phyloP scores from a whole-genome alignment of 495 filamentous ascomycete species.

The Penicillium mononematosum region DNA sequence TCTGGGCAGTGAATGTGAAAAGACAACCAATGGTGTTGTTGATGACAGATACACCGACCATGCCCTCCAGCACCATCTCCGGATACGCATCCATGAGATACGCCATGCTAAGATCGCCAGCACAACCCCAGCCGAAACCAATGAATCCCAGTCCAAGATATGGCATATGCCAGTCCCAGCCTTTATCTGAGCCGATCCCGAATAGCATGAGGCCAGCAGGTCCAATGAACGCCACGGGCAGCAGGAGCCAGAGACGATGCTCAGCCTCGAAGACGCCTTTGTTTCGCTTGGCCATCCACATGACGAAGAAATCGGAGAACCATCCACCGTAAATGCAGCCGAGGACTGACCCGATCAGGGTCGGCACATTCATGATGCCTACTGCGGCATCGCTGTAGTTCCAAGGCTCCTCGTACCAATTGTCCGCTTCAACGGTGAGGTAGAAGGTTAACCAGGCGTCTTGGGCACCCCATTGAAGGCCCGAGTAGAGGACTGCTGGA shows the following conservation, averaged over 20 bases:
- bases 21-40: conserved; percentile 39
- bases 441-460: conserved; percentile 43
- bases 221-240: conserved; percentile 29
- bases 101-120: conserved; percentile 35
- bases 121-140: conserved; percentile 39
- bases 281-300: conserved; percentile 32
- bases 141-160: conserved; percentile 35
- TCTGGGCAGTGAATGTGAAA: conserved; percentile 31
- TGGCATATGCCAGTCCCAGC: conserved; percentile 25
- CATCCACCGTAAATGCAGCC: conserved; percentile 40
- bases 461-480: conserved; percentile 38
- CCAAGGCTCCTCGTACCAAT: conserved; percentile 33
- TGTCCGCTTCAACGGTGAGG: conserved; percentile 36
- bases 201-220: conserved; percentile 36
- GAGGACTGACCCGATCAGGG: conserved; percentile 32
- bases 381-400: conserved; percentile 32
- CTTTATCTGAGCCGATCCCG: conserved; percentile 31
- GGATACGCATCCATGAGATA: conserved; percentile 36
- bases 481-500: conserved; percentile 34
- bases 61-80: conserved; percentile 36
- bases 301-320: conserved; percentile 35
- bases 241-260: conserved; percentile 36
- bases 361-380: conserved; percentile 38
- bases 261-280: conserved; percentile 35
- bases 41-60: conserved; percentile 38